Conservation (phyloP, 2,329 filamentous ascomycete species). For the Ceratocystis smalleyi region DNA sequence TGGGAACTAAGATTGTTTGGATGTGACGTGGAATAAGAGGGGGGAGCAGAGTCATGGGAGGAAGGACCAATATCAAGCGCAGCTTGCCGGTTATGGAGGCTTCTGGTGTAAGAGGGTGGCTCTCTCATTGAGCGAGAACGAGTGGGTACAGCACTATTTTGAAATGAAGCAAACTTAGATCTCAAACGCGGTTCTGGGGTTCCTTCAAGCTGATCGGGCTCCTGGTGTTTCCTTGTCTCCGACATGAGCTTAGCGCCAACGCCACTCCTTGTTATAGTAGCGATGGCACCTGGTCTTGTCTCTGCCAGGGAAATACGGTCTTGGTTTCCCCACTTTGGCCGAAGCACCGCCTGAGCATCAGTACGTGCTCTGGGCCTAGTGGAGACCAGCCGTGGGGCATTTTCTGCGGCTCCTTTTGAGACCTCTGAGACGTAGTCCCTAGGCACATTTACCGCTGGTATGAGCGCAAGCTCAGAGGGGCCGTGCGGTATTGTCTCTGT, state of each 20-base stretch:
- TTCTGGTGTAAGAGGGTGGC: constrained; percentile 6
- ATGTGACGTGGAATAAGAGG: constrained; percentile 6
- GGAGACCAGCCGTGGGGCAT: neutral
- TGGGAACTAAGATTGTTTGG: constrained; percentile 2
- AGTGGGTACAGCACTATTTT: constrained; percentile 12
- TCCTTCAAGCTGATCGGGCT: constrained; percentile 17
- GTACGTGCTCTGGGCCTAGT: neutral
- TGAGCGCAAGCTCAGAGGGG: constrained; percentile 5
- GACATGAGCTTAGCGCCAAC: neutral
- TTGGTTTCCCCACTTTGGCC: neutral
- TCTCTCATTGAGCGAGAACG: constrained; percentile 10
- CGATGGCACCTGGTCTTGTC: constrained; percentile 1
- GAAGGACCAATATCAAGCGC: constrained; percentile 4
- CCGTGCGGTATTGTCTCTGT: constrained; percentile 16
- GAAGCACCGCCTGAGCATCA: constrained; percentile 1
- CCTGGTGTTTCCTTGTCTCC: constrained; percentile 7
- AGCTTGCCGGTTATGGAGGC: neutral
- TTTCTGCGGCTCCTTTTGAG: neutral
- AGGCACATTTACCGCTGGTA: neutral
- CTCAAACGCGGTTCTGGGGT: constrained; percentile 7
- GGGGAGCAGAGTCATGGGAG: neutral
- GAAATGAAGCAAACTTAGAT: constrained; percentile 4
- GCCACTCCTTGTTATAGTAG: constrained; percentile 1
- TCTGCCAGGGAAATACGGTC: neutral
- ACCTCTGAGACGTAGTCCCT: neutral